phyloP scores from a whole-genome alignment of 768 basidiomycete species.

The Suillus sp. region DNA sequence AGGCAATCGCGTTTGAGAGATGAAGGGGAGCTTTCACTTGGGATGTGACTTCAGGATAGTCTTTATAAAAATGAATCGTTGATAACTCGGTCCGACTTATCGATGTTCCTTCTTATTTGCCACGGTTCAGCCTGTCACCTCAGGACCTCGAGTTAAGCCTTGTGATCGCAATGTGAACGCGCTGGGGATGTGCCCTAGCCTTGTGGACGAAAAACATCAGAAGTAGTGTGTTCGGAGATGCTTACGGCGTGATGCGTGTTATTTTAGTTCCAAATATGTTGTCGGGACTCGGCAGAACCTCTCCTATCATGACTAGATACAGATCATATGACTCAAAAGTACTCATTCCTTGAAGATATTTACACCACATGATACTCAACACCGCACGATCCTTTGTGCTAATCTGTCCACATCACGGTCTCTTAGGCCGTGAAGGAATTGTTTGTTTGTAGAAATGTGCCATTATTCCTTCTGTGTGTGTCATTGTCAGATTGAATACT shows the following conservation, averaged over 20 bases:
- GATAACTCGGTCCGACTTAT: background rate
- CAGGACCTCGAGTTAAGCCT: background rate
- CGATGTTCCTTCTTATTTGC: background rate
- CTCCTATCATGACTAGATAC: too few relatives aligned
- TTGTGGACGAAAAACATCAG: background rate
- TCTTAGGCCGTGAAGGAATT: conserved; percentile 38
- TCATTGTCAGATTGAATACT: conserved; percentile 71
- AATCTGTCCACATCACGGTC: background rate
- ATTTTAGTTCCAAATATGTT: background rate
- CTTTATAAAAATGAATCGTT: background rate
- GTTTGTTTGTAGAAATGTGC: conserved; percentile 70
- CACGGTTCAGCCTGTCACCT: background rate
- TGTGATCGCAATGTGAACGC: background rate
- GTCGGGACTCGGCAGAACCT: too few relatives aligned
- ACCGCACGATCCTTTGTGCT: background rate
- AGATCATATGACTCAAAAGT: background rate
- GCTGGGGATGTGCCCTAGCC: background rate
- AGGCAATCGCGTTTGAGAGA: background rate
- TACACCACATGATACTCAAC: conserved; percentile 1
- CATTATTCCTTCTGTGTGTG: conserved; percentile 69
- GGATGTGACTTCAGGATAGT: background rate
- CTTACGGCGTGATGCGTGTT: background rate
- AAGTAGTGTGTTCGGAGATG: background rate
- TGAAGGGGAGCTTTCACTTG: background rate
- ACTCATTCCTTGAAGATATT: background rate